phyloP scores from a whole-genome alignment of 2,329 filamentous ascomycete species.

The Penicillium sp. region DNA sequence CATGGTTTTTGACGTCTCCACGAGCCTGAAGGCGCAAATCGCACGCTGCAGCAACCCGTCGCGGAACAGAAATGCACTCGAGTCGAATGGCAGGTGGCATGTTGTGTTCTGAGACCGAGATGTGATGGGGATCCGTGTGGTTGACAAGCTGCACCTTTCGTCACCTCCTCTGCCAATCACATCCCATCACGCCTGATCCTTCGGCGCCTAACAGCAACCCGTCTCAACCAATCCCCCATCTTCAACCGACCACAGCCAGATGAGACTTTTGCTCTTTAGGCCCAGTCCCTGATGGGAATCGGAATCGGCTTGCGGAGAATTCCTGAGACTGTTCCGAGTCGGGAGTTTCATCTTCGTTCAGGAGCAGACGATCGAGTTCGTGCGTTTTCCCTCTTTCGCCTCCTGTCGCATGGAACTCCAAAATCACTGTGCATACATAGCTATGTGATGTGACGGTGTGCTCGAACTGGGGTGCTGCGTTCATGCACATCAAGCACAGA shows the following conservation, averaged over 20 bases:
- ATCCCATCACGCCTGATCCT: constrained; percentile 17
- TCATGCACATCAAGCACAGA: constrained; percentile 19
- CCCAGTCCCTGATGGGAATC: background rate
- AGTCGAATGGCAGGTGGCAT: constrained; percentile 6
- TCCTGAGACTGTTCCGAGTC: constrained; percentile 4
- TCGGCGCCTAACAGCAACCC: constrained; percentile 22
- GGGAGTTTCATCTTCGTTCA: constrained; percentile 11
- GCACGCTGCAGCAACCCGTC: constrained; percentile 10
- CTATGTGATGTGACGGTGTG: constrained; percentile 24
- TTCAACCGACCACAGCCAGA: background rate
- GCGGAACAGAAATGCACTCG: constrained; percentile 4
- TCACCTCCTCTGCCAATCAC: constrained; percentile 26
- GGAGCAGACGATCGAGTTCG: background rate
- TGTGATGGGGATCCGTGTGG: constrained; percentile 27
- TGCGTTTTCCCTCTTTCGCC: background rate
- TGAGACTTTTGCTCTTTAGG: background rate
- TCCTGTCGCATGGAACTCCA: background rate
- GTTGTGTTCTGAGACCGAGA: constrained; percentile 12
- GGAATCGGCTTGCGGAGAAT: constrained; percentile 5
- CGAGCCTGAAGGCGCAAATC: too few species aligned
- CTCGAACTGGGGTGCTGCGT: constrained; percentile 8
- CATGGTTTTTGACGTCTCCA: too few species aligned
- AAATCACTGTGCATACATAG: background rate
- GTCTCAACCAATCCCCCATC: constrained; percentile 15
- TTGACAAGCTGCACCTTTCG: constrained; percentile 27